Base-by-base conservation (phyloP, 1,139 yeast species). In the Geotrichum klebahnii region DNA sequence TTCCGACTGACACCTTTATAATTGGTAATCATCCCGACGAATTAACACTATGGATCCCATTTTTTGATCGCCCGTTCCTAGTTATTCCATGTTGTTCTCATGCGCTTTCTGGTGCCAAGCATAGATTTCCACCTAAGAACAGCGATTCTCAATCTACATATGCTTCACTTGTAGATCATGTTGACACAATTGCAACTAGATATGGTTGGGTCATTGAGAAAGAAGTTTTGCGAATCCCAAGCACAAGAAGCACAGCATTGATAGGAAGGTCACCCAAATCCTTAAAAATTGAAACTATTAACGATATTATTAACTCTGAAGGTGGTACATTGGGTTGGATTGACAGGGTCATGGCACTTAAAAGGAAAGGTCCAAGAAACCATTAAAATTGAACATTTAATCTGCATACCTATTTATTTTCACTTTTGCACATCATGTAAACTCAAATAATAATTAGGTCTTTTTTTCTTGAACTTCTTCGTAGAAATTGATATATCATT, bases 11-110 rank as follows among this genome's bases (percentile, higher is more conserved):
- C 59, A 82, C 95, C 0, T 92, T 92, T 61, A 68, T 90, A 37
- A 89, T 92, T 47, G 98, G 97, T 0, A 92, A 92, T 63, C 98
- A 92, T 62, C 85, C 96, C 0, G 98, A 92, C 65, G 97, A 92
- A 64, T 74, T 92, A 53, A 90, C 97, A 0, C 85, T 96, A 57
- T 92, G 97, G 97, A 81, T 90, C 26, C 98, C 98, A 1, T 68
- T 92, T 9, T 70, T 92, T 16, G 94, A 90, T 0, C 79, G 75
- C 57, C 96, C 97, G 2, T 92, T 88, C 63, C 73, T 90, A 71
- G 96, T 89, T 5, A 86, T 92, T 38, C 97, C 98, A 2, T 92
- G 98, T 65, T 92, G 98, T 65, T 88, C 97, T 0, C 96, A 92
- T 66, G 79, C 86, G 1, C 73, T 90, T 37, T 77, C 82, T 10